Percentiles rank a stretch among this genome's conserved stretches.
These are phyloP conservation scores for Paramecium sexaurelia DNA, from an alignment of 73 alveolate genomes.

Conservation along the genomic window DNA sequence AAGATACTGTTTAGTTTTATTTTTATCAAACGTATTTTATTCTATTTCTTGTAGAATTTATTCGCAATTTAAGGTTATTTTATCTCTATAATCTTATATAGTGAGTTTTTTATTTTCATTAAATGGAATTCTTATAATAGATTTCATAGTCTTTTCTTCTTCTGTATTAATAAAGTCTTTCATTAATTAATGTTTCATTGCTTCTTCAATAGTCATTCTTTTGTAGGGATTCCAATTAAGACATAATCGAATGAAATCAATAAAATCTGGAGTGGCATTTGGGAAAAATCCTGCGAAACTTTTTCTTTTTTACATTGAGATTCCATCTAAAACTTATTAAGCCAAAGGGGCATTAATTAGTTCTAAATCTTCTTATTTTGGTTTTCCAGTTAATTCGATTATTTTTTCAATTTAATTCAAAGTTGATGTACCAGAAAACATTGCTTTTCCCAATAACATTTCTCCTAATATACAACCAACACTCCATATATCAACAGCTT, in stretches of 20 bases:
- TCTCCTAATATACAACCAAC: slow-evolving; percentile 75
- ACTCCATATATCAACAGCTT: slow-evolving; percentile 76
- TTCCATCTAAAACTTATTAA: slow-evolving; percentile 72
- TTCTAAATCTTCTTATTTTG: slow-evolving; percentile 77
- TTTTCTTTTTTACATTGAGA: slow-evolving; percentile 72
- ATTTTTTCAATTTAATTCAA: slow-evolving; percentile 72
- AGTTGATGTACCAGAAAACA: slow-evolving; percentile 75
- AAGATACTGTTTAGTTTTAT: background rate
- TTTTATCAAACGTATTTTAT: slow-evolving; percentile 8
- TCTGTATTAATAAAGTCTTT: slow-evolving; percentile 81
- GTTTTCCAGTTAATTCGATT: slow-evolving; percentile 84
- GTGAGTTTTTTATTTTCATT: slow-evolving; percentile 83
- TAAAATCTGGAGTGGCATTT: slow-evolving; percentile 74
- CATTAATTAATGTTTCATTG: slow-evolving; percentile 78
- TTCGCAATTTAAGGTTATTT: slow-evolving; percentile 70
- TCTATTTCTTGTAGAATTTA: slow-evolving; percentile 21
- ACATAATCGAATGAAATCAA: slow-evolving; percentile 71
- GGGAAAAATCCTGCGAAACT: slow-evolving; percentile 73
- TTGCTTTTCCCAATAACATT: slow-evolving; percentile 75
- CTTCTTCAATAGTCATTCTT: slow-evolving; percentile 79
- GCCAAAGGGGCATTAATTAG: slow-evolving; percentile 77
- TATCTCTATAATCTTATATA: slow-evolving; percentile 81
- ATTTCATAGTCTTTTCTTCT: slow-evolving; percentile 80
- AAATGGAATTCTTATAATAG: slow-evolving; percentile 75
- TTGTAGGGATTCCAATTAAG: slow-evolving; percentile 77